Evolutionary conservation across 202 grass and related monocot species (phyloP).

Genomic region (Setaria italica): DNA sequence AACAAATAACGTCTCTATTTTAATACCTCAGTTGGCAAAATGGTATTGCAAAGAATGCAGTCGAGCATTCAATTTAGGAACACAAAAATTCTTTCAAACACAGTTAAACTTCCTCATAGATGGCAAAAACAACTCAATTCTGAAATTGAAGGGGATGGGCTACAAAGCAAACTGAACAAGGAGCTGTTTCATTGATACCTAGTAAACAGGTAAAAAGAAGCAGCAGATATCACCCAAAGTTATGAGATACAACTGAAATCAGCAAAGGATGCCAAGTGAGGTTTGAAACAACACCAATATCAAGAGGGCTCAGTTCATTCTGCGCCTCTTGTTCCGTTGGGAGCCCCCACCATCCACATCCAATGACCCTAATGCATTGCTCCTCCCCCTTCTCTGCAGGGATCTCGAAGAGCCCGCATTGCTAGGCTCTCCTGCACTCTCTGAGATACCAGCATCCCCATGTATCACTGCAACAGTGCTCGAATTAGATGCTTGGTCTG

Average conservation of each 20-base stretch:
- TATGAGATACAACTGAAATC: slow-evolving; percentile 41
- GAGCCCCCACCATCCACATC: slow-evolving; percentile 63
- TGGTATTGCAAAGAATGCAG: slow-evolving; percentile 1
- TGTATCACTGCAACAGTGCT: slow-evolving; percentile 93
- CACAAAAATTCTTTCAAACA: slow-evolving; percentile 8
- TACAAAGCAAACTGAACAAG: slow-evolving; percentile 37
- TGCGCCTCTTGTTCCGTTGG: slow-evolving; percentile 73
- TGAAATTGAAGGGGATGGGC: slow-evolving; percentile 27
- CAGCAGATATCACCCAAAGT: slow-evolving; percentile 23
- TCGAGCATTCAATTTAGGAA: slow-evolving; percentile 23
- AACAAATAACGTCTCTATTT: background rate
- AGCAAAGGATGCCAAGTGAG: slow-evolving; percentile 3
- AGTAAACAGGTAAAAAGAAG: slow-evolving; percentile 27
- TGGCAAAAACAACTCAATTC: slow-evolving; percentile 27
- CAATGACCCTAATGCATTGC: slow-evolving; percentile 59
- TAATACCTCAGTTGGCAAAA: background rate
- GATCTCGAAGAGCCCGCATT: slow-evolving; percentile 72
- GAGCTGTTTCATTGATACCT: slow-evolving; percentile 28
- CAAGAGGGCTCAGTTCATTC: slow-evolving; percentile 67
- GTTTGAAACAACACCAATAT: slow-evolving; percentile 19
- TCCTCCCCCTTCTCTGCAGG: slow-evolving; percentile 71
- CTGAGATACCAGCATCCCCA: slow-evolving; percentile 65
- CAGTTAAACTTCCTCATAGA: slow-evolving; percentile 20
- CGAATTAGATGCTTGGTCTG: slow-evolving; percentile 82
- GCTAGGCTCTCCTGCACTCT: slow-evolving; percentile 60